These are phyloP conservation scores for Apophysomyces elegans DNA, from an alignment of 371 early-diverging fungal species.

Conservation along the genomic window DNA sequence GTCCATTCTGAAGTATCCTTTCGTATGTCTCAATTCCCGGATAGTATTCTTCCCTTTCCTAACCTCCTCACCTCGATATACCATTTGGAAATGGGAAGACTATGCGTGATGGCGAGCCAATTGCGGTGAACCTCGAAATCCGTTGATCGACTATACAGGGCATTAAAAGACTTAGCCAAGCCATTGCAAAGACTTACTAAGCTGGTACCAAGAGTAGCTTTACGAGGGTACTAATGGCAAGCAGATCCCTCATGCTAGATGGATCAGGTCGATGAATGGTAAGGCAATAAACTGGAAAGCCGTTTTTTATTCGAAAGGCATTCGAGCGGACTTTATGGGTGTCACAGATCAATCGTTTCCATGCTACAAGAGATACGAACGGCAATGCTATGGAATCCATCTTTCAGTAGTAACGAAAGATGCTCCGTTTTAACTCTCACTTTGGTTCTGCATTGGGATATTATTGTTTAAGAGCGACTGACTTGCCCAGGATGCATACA, in stretches of 20 bases:
- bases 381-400: no score
- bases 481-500: no score
- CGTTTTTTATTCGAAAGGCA: neutral
- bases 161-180: slow-evolving; percentile 3
- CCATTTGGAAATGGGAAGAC: slow-evolving; percentile 84
- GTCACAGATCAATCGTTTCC: no score
- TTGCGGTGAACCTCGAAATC: slow-evolving; percentile 99
- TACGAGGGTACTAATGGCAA: slow-evolving; percentile 60
- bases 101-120: slow-evolving; percentile 95
- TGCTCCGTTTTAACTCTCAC: no score
- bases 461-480: no score
- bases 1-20: slow-evolving; percentile 95
- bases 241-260: slow-evolving; percentile 31
- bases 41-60: no score
- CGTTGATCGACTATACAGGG: slow-evolving; percentile 78
- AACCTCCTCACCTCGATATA: slow-evolving; percentile 75
- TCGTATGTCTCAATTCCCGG: neutral
- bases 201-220: slow-evolving; percentile 78
- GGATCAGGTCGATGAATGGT: neutral
- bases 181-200: slow-evolving; percentile 57
- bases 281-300: neutral
- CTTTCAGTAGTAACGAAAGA: no score
- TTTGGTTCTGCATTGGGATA: no score
- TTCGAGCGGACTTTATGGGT: neutral
- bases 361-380: no score